These are phyloP conservation scores for Pinus albicaulis DNA, from an alignment of 75 land plant genomes.

Conservation along the genomic window DNA sequence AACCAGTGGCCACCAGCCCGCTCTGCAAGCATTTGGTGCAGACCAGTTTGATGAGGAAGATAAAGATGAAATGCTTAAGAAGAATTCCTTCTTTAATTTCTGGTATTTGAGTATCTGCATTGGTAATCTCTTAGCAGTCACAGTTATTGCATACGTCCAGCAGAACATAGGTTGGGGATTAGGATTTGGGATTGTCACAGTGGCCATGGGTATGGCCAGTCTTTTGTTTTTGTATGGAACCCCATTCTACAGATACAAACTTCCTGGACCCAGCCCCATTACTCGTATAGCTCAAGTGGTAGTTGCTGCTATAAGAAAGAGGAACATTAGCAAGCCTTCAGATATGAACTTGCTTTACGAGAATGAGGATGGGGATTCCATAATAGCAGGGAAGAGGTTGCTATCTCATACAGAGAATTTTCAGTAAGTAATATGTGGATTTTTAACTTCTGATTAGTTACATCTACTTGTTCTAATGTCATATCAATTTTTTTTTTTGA, in stretches of 20 bases:
- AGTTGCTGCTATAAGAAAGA: slow-evolving; percentile 57
- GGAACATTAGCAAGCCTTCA: slow-evolving; percentile 16
- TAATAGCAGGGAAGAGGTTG: not conserved
- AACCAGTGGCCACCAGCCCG: slow-evolving; percentile 14
- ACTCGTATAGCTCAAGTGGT: not conserved
- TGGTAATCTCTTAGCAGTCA: slow-evolving; percentile 18
- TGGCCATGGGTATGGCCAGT: too few relatives aligned
- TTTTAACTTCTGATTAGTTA: too few relatives aligned
- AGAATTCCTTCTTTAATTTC: not conserved
- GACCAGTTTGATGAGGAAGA: slow-evolving; percentile 22
- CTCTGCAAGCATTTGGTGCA: slow-evolving; percentile 5
- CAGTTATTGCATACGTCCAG: slow-evolving; percentile 32
- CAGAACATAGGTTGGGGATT: slow-evolving; percentile 31
- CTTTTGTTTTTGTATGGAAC: too few relatives aligned
- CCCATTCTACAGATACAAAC: slow-evolving; percentile 16
- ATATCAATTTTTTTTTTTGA: too few relatives aligned
- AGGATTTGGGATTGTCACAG: slow-evolving; percentile 17
- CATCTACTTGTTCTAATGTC: too few relatives aligned
- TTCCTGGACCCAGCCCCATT: slow-evolving; percentile 7
- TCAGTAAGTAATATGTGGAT: too few relatives aligned
- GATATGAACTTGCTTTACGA: not conserved
- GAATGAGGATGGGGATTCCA: not conserved
- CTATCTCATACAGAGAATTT: not conserved
- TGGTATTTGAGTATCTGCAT: slow-evolving; percentile 10
- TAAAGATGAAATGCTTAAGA: slow-evolving; percentile 28